phyloP scores from a whole-genome alignment of 106 monocot species.

The Allium cepa region DNA sequence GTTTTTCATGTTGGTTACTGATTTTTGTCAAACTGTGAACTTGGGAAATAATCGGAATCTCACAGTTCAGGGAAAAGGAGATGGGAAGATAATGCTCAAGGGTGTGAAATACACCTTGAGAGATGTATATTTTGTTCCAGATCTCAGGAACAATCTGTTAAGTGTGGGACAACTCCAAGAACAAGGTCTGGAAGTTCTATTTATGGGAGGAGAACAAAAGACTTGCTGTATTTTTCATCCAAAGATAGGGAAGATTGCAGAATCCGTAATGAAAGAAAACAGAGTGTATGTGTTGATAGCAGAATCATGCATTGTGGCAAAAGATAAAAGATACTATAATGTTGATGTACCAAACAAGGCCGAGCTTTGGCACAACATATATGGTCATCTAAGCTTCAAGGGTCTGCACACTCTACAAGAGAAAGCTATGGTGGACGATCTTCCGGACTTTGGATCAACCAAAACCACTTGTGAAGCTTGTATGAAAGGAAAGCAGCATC shows the following conservation, averaged over 20 bases:
- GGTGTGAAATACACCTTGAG: too few species aligned
- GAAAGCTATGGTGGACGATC: not conserved
- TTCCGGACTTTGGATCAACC: not conserved
- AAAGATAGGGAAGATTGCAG: not conserved
- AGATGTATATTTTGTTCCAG: too few species aligned
- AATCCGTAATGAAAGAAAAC: not conserved
- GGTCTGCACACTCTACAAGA: not conserved
- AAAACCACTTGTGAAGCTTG: not conserved
- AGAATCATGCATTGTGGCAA: not conserved
- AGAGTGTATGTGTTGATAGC: not conserved
- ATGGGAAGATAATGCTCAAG: too few species aligned
- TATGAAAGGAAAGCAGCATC: not conserved
- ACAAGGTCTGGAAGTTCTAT: too few species aligned
- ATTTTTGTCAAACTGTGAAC: too few species aligned
- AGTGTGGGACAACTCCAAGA: too few species aligned
- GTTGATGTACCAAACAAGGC: not conserved
- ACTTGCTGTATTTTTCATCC: not conserved
- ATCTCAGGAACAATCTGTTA: too few species aligned
- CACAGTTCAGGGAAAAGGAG: too few species aligned
- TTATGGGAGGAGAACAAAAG: too few species aligned
- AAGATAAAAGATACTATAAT: not conserved
- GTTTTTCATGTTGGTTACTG: too few species aligned
- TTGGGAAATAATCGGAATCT: too few species aligned
- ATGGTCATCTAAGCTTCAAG: not conserved
- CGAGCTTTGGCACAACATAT: not conserved